These are phyloP conservation scores for Alternaria triticimaculans DNA, from an alignment of 2,329 filamentous ascomycete genomes.

Conservation along the genomic window DNA sequence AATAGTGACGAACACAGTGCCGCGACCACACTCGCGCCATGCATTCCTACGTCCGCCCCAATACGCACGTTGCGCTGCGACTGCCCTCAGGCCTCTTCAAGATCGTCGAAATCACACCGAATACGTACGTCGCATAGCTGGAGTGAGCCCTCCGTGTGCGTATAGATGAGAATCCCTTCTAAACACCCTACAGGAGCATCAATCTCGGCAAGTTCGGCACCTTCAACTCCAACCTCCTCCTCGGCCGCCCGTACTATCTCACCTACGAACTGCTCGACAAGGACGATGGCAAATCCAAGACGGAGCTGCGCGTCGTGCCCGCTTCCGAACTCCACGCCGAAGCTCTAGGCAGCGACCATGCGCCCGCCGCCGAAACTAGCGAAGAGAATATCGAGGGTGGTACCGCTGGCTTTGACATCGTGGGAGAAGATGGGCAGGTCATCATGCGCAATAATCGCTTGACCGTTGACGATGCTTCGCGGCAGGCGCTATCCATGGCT, in stretches of 20 bases:
- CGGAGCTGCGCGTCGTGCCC: conserved; percentile 77
- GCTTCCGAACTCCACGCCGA: conserved; percentile 85
- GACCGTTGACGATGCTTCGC: conserved; percentile 66
- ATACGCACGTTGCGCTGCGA: conserved; percentile 61
- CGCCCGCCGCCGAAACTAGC: conserved; percentile 46
- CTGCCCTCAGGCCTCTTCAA: conserved; percentile 66
- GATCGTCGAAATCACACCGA: conserved; percentile 65
- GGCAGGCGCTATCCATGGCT: conserved; percentile 76
- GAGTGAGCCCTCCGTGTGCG: conserved; percentile 36
- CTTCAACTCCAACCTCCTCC: conserved; percentile 86
- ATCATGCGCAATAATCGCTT: conserved; percentile 68
- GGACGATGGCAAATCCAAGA: conserved; percentile 66
- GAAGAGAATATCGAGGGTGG: conserved; percentile 45
- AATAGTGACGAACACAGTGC: conserved; percentile 3
- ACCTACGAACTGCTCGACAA: conserved; percentile 88
- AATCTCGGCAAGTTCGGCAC: conserved; percentile 91
- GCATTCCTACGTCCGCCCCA: conserved; percentile 57
- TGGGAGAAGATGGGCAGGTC: conserved; percentile 56
- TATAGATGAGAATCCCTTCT: conserved; percentile 7
- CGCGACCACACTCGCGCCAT: conserved; percentile 36
- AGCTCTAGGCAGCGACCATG: conserved; percentile 63
- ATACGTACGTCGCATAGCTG: conserved; percentile 64
- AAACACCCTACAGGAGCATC: conserved; percentile 68
- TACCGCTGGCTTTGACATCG: conserved; percentile 53
- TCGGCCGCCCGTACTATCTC: conserved; percentile 88